Conservation (phyloP, 345 rosid genomes). For the Populus euphratica region DNA sequence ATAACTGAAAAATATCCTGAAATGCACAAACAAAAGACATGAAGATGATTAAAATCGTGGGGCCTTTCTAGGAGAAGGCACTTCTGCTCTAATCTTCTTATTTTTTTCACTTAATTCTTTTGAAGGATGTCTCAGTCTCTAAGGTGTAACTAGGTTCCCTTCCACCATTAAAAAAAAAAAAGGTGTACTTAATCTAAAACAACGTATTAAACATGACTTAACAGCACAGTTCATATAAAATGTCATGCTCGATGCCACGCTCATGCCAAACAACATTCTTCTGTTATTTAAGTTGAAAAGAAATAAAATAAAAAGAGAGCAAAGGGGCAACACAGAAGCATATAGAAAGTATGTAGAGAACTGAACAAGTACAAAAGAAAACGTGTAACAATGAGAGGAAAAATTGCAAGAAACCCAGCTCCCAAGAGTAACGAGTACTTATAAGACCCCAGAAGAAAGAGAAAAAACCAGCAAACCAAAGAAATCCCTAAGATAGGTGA, state of each 20-base stretch:
- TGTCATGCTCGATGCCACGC: not conserved
- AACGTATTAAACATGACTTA: not conserved
- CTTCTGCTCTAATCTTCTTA: not conserved
- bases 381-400: not conserved
- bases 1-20: not conserved
- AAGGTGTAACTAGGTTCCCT: not conserved
- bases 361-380: not conserved
- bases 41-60: not conserved
- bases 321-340: not conserved
- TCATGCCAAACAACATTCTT: constrained; percentile 1
- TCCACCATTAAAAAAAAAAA: not conserved
- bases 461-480: not conserved
- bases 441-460: not conserved
- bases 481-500: not conserved
- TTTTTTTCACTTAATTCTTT: not conserved
- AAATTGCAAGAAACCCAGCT: not conserved
- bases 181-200: not conserved
- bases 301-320: not conserved
- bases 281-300: not conserved
- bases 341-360: not conserved
- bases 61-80: not conserved
- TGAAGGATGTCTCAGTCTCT: not conserved
- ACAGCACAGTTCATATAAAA: not conserved
- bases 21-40: not conserved
- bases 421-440: not conserved